phyloP scores from a whole-genome alignment of 768 basidiomycete genomes.

The Trametes sanguinea region DNA sequence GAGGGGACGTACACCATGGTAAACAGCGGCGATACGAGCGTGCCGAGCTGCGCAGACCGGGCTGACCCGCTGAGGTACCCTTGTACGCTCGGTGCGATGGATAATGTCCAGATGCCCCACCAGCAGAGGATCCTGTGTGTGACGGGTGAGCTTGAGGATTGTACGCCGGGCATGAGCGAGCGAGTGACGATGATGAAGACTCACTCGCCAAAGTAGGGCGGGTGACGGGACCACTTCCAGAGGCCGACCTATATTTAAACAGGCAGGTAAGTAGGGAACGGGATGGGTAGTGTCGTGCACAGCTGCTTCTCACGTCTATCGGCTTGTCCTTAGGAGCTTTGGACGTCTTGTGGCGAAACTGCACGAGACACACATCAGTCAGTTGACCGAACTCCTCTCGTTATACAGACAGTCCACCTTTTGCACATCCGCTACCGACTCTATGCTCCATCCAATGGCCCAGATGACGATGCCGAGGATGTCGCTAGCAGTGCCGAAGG shows the following conservation, averaged over 20 bases:
- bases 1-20: constrained; percentile 53
- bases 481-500: constrained; percentile 63
- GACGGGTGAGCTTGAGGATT: neutral
- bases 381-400: no score
- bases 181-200: constrained; percentile 21
- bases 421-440: constrained; percentile 57
- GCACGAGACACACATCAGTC: neutral
- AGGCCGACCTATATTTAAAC: constrained; percentile 42
- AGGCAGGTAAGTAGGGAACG: neutral
- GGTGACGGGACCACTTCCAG: constrained; percentile 64
- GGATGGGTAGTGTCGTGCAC: neutral
- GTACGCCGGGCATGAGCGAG: neutral
- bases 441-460: constrained; percentile 57
- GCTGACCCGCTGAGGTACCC: constrained; percentile 44
- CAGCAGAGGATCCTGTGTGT: constrained; percentile 55
- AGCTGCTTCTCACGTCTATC: constrained; percentile 39
- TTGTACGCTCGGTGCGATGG: constrained; percentile 54
- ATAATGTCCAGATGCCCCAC: constrained; percentile 67
- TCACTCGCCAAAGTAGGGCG: constrained; percentile 74
- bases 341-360: constrained; percentile 55
- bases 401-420: constrained; percentile 41
- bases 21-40: constrained; percentile 64
- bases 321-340: constrained; percentile 53
- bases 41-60: constrained; percentile 57
- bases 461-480: constrained; percentile 65